Conservation (phyloP, 1,284 basidiomycete genomes). For the Paramarasmius palmivorus region DNA sequence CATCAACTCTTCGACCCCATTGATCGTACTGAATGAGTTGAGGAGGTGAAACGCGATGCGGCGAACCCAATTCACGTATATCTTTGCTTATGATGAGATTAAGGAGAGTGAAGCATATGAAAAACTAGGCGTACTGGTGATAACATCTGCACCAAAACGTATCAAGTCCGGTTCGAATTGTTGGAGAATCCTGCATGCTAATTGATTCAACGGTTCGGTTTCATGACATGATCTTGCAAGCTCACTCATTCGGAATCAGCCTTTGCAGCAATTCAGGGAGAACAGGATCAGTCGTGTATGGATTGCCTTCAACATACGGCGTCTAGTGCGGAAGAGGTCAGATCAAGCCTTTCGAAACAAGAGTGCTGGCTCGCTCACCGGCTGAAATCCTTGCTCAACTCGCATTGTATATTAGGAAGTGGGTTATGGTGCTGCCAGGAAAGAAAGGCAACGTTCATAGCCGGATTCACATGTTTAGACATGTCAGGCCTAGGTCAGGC, state of each 20-base stretch:
- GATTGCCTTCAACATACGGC: conserved; percentile 50
- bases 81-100: conserved; percentile 30
- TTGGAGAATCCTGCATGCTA: conserved; percentile 32
- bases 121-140: conserved; percentile 38
- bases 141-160: conserved; percentile 54
- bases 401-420: conserved; percentile 11
- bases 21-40: conserved; percentile 66
- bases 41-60: conserved; percentile 43
- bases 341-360: background rate
- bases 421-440: background rate
- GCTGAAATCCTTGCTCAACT: conserved; percentile 17
- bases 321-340: conserved; percentile 24
- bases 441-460: no score
- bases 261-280: conserved; percentile 59
- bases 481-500: no score
- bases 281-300: conserved; percentile 59
- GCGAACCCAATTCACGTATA: conserved; percentile 45
- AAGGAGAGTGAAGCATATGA: background rate
- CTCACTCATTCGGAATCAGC: conserved; percentile 46
- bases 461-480: no score
- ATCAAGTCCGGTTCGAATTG: conserved; percentile 56
- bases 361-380: conserved; percentile 2
- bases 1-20: conserved; percentile 67
- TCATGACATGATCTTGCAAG: background rate
- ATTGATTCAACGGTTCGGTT: background rate